These are phyloP conservation scores for Lachnellula hyalina DNA, from an alignment of 2,329 filamentous ascomycete genomes.

Conservation along the genomic window DNA sequence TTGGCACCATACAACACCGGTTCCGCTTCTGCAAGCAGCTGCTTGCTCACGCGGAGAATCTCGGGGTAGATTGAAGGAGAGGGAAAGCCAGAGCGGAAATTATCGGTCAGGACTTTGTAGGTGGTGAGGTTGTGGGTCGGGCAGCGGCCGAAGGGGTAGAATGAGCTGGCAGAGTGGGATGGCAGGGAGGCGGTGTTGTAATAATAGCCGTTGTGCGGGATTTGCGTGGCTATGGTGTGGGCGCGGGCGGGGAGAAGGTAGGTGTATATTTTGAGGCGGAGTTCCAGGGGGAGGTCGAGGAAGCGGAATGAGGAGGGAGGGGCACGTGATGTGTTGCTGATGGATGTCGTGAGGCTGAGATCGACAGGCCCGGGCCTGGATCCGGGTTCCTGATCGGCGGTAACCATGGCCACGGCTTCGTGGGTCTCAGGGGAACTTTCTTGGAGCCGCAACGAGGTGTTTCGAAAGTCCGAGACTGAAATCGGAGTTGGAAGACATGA, in stretches of 20 bases:
- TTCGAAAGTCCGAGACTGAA: background rate
- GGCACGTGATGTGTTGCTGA: background rate
- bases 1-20: slow-evolving; percentile 19
- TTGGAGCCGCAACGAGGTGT: background rate
- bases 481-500: background rate
- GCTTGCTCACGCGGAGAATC: slow-evolving; percentile 16
- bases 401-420: background rate
- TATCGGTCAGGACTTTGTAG: slow-evolving; percentile 24
- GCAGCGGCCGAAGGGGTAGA: slow-evolving; percentile 21
- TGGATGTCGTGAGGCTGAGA: background rate
- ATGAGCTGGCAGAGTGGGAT: slow-evolving; percentile 10
- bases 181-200: slow-evolving; percentile 18
- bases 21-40: slow-evolving; percentile 21
- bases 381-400: background rate
- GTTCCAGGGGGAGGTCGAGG: slow-evolving; percentile 24
- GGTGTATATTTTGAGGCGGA: slow-evolving; percentile 27
- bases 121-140: slow-evolving; percentile 14
- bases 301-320: slow-evolving; percentile 14
- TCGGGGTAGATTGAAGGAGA: slow-evolving; percentile 11
- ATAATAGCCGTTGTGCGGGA: slow-evolving; percentile 25
- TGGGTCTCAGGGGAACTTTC: background rate
- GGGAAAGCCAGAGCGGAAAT: slow-evolving; percentile 15
- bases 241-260: slow-evolving; percentile 23
- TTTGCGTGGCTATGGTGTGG: slow-evolving; percentile 26
- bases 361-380: background rate